A percentile compares a stretch with the other conserved stretches of the same genome.
phyloP scores from a whole-genome alignment of 2,329 filamentous ascomycete genomes.

The Aspergillus clavatus region DNA sequence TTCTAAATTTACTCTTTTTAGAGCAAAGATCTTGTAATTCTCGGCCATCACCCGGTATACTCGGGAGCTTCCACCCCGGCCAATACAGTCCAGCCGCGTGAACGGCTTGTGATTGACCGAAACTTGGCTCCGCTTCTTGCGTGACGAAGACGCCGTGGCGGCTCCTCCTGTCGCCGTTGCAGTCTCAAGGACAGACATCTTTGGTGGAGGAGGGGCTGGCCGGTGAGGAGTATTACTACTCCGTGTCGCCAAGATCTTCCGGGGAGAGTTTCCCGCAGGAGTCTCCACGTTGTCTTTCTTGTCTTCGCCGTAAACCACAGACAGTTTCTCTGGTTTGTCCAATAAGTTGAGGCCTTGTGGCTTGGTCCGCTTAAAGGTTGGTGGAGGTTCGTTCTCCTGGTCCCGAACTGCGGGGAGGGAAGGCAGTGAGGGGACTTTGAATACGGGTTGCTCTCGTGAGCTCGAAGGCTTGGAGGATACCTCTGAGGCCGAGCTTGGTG shows the following conservation, averaged over 20 bases:
- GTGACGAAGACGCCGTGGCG: slow-evolving; percentile 65
- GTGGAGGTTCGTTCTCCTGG: slow-evolving; percentile 77
- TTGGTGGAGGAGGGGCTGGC: slow-evolving; percentile 77
- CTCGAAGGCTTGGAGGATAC: slow-evolving; percentile 37
- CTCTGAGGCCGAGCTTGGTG: slow-evolving; percentile 41
- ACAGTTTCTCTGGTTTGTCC: slow-evolving; percentile 54
- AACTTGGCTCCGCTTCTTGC: slow-evolving; percentile 75
- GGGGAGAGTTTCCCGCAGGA: slow-evolving; percentile 42
- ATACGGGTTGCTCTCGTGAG: slow-evolving; percentile 49
- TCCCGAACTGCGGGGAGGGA: slow-evolving; percentile 62
- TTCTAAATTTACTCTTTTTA: slow-evolving; percentile 89
- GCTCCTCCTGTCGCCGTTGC: slow-evolving; percentile 80
- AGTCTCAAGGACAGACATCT: slow-evolving; percentile 93
- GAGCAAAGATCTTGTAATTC: slow-evolving; percentile 88
- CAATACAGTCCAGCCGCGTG: slow-evolving; percentile 82
- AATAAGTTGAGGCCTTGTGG: slow-evolving; percentile 50
- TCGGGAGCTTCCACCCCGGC: slow-evolving; percentile 85
- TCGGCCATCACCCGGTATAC: slow-evolving; percentile 97
- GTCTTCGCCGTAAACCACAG: slow-evolving; percentile 46
- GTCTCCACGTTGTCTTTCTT: slow-evolving; percentile 41
- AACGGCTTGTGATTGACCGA: slow-evolving; percentile 88
- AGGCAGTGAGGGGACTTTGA: slow-evolving; percentile 54
- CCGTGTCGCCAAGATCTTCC: slow-evolving; percentile 48
- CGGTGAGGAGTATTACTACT: slow-evolving; percentile 70
- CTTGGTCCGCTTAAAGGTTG: slow-evolving; percentile 62